Percentiles rank a stretch among this genome's conserved stretches.
These are phyloP conservation scores for Populus hybrid DNA, from an alignment of 441 rosid genomes.

Conservation along the genomic window DNA sequence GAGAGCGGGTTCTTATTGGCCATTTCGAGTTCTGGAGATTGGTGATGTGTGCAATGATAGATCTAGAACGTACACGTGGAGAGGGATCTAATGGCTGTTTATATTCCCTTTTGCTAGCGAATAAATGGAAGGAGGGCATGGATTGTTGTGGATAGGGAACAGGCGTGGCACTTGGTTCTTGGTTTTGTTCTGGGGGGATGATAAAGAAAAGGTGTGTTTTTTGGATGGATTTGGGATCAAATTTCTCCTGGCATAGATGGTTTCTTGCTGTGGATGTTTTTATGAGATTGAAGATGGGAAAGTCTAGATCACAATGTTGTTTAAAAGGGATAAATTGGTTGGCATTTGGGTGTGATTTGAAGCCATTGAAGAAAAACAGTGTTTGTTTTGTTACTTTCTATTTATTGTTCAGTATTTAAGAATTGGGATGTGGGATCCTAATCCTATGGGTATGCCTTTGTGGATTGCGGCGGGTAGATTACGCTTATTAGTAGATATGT, in stretches of 20 bases:
- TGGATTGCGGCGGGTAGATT: neutral
- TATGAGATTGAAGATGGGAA: conserved; percentile 1
- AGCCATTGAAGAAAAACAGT: conserved; percentile 4
- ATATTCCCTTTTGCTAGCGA: neutral
- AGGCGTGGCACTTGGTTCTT: neutral
- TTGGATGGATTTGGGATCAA: conserved; percentile 14
- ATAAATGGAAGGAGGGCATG: neutral
- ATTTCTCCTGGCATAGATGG: conserved; percentile 7
- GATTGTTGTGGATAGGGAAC: neutral
- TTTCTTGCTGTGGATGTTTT: neutral
- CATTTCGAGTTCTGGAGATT: conserved; percentile 21
- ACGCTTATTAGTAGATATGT: neutral
- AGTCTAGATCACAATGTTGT: conserved; percentile 23
- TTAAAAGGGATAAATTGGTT: conserved; percentile 14
- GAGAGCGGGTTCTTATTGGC: conserved; percentile 19
- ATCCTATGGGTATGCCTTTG: neutral
- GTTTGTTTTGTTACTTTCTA: neutral
- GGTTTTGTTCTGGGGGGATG: neutral
- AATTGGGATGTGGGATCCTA: no score
- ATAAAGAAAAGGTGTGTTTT: conserved; percentile 38
- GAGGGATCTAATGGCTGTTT: conserved; percentile 10
- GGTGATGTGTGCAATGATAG: conserved; percentile 29
- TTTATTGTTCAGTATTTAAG: neutral
- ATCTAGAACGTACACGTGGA: conserved; percentile 52
- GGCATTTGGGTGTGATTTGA: conserved; percentile 1